These are phyloP conservation scores for Verticillium nonalfalfae DNA, from an alignment of 2,329 filamentous ascomycete genomes.

Conservation along the genomic window DNA sequence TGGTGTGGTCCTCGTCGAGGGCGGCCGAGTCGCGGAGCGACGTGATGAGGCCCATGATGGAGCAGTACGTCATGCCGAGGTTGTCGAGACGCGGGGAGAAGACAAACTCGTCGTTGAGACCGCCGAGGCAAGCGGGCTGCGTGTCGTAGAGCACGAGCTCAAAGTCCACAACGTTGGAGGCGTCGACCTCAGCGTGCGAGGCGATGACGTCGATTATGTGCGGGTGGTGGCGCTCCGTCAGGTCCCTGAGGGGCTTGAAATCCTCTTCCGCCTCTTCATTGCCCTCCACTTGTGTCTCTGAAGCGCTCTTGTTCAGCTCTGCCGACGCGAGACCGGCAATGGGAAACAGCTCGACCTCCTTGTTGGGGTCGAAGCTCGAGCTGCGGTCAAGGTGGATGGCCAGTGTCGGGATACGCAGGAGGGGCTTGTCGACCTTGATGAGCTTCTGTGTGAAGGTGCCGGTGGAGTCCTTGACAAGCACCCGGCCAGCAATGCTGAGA, in stretches of 20 bases:
- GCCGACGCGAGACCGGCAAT: slow-evolving; percentile 83
- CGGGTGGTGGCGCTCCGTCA: slow-evolving; percentile 81
- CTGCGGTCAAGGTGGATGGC: slow-evolving; percentile 90
- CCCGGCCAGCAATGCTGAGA: slow-evolving; percentile 80
- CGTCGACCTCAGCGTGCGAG: slow-evolving; percentile 63
- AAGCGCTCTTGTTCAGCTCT: slow-evolving; percentile 71
- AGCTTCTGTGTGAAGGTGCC: slow-evolving; percentile 77
- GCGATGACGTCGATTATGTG: slow-evolving; percentile 83
- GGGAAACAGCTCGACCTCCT: slow-evolving; percentile 91
- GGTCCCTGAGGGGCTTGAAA: slow-evolving; percentile 70
- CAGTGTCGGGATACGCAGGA: slow-evolving; percentile 86
- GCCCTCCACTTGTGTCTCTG: slow-evolving; percentile 28
- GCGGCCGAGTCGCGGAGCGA: slow-evolving; percentile 60
- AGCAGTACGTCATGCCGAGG: slow-evolving; percentile 93
- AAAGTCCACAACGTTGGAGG: slow-evolving; percentile 79
- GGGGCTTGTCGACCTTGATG: slow-evolving; percentile 83
- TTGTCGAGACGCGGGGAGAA: slow-evolving; percentile 96
- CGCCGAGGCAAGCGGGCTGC: slow-evolving; percentile 83
- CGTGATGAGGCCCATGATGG: slow-evolving; percentile 75
- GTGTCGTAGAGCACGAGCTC: slow-evolving; percentile 97
- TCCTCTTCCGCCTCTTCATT: slow-evolving; percentile 38
- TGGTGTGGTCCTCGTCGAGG: slow-evolving; percentile 70
- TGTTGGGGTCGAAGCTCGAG: slow-evolving; percentile 87
- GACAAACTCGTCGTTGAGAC: slow-evolving; percentile 88
- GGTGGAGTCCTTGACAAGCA: slow-evolving; percentile 68